Evolutionary conservation across 164 flowering plant species (phyloP).

Genomic region (Platanus orientalis): DNA sequence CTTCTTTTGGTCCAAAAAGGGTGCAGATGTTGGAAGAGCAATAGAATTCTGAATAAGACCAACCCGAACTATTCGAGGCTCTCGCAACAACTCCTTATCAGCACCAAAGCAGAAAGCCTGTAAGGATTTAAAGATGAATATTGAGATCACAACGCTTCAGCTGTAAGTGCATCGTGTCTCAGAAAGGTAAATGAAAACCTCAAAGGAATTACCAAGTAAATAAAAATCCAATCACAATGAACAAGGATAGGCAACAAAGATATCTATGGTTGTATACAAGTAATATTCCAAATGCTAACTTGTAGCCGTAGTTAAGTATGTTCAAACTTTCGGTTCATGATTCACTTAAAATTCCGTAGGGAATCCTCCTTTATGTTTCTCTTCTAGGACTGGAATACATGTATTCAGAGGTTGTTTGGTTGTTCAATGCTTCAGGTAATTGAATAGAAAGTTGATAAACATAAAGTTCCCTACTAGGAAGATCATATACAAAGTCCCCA

Average conservation of each 20-base stretch:
- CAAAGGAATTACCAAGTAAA: no score
- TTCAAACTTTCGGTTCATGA: background rate
- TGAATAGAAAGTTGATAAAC: no score
- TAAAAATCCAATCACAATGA: background rate
- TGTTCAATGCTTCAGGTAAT: no score
- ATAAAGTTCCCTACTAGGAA: no score
- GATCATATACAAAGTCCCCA: no score
- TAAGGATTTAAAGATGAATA: constrained; percentile 1
- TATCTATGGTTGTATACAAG: background rate
- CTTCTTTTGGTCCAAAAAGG: constrained; percentile 65
- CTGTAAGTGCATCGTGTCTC: no score
- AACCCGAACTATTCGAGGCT: constrained; percentile 74
- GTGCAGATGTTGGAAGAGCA: constrained; percentile 69
- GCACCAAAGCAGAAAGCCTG: constrained; percentile 76
- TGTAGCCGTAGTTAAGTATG: background rate
- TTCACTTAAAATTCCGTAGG: no score
- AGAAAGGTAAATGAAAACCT: background rate
- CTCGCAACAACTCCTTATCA: constrained; percentile 68
- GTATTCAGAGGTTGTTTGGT: no score
- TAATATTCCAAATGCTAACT: background rate
- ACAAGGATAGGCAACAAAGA: background rate
- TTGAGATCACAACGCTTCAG: background rate
- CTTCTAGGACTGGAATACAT: no score
- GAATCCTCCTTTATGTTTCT: no score
- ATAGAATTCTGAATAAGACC: constrained; percentile 89